These are phyloP conservation scores for Pythium plurisporium DNA, from an alignment of 352 stramenopile species.

Conservation along the genomic window DNA sequence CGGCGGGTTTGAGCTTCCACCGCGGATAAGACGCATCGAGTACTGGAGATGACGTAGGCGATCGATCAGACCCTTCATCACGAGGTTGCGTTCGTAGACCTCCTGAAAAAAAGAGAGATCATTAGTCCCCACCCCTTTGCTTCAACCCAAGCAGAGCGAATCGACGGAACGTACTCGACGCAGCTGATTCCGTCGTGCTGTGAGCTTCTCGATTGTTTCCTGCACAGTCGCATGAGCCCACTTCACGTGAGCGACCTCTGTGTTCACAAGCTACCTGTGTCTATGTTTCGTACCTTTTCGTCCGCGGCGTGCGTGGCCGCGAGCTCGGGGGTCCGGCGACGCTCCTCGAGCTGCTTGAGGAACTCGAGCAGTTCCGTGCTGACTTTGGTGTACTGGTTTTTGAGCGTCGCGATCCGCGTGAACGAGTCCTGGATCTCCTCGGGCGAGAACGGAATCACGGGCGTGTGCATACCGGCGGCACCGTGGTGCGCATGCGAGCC, in stretches of 20 bases:
- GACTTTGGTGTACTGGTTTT: constrained; percentile 77
- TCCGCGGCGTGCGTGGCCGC: constrained; percentile 8
- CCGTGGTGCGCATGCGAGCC: constrained; percentile 26
- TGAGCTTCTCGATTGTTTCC: constrained; percentile 48
- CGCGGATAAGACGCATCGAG: constrained; percentile 69
- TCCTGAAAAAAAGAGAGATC: constrained; percentile 32
- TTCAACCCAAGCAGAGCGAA: neutral
- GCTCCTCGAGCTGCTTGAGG: constrained; percentile 44
- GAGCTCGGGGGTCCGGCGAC: constrained; percentile 12
- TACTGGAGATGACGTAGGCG: constrained; percentile 70
- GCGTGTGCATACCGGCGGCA: constrained; percentile 26
- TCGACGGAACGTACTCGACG: constrained; percentile 36
- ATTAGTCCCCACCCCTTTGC: neutral
- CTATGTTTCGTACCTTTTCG: constrained; percentile 13
- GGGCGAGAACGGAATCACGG: constrained; percentile 63
- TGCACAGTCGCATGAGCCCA: neutral
- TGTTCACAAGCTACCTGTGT: too few species aligned
- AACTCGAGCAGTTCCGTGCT: constrained; percentile 56
- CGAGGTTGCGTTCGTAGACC: constrained; percentile 79
- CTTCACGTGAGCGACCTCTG: too few species aligned
- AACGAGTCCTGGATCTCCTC: constrained; percentile 87
- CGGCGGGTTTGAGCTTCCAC: constrained; percentile 49
- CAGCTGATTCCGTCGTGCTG: constrained; percentile 63
- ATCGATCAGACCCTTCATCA: constrained; percentile 85
- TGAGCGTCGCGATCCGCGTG: constrained; percentile 73